A percentile compares a stretch with the other conserved stretches of the same genome.
phyloP scores from a whole-genome alignment of 306 rosid species.

The Arachis stenosperma region DNA sequence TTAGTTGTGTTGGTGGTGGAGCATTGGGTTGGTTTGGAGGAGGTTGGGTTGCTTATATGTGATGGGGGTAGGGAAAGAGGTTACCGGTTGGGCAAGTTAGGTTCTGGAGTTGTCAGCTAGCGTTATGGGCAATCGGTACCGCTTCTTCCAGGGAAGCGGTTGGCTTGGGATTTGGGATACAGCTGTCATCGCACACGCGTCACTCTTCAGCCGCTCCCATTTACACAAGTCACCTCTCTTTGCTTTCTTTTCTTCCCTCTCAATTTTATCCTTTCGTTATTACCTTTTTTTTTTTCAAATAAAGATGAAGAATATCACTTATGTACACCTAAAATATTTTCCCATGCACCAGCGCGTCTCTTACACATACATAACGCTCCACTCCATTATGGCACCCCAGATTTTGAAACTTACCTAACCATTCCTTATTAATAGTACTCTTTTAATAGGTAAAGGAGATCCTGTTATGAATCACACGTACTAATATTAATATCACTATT shows the following conservation, averaged over 20 bases:
- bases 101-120: constrained; percentile 39
- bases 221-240: constrained; percentile 44
- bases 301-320: neutral
- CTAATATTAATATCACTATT: too few relatives aligned
- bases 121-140: constrained; percentile 61
- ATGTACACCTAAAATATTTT: neutral
- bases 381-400: constrained; percentile 21
- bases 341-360: constrained; percentile 43
- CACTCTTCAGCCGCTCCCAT: constrained; percentile 45
- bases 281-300: neutral
- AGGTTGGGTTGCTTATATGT: constrained; percentile 47
- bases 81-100: constrained; percentile 71
- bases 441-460: neutral
- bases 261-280: constrained; percentile 17
- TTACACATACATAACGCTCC: constrained; percentile 36
- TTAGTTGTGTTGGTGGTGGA: constrained; percentile 1
- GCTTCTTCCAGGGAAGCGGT: constrained; percentile 73
- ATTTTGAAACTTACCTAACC: constrained; percentile 8
- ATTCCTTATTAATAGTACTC: neutral
- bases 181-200: constrained; percentile 96
- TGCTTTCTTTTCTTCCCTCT: too few relatives aligned
- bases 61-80: constrained; percentile 46
- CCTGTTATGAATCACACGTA: too few relatives aligned
- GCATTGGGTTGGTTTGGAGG: constrained; percentile 22
- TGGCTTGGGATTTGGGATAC: constrained; percentile 72